phyloP scores from a whole-genome alignment of 2,329 filamentous ascomycete genomes.

The Stemphylium lycopersici region DNA sequence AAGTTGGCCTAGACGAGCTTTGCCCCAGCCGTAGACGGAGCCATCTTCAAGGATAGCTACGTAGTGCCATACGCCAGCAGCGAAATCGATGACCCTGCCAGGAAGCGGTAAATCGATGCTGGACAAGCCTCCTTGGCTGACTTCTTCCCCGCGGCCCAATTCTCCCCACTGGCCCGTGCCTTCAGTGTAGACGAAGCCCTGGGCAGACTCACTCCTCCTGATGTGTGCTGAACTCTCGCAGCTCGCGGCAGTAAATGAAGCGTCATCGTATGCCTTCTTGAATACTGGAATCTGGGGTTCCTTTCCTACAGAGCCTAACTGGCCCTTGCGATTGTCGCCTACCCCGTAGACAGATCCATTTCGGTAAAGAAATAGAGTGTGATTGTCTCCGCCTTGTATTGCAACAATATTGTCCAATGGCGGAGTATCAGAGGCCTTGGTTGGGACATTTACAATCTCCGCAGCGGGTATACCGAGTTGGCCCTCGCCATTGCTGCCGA shows the following conservation, averaged over 20 bases:
- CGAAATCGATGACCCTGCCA: conserved; percentile 62
- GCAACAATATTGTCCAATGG: conserved; percentile 20
- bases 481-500: conserved; percentile 61
- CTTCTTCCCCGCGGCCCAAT: conserved; percentile 15
- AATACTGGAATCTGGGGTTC: not conserved
- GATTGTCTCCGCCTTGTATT: conserved; percentile 78
- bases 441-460: conserved; percentile 39
- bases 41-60: conserved; percentile 76
- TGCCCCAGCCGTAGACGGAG: conserved; percentile 86
- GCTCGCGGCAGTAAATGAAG: conserved; percentile 26
- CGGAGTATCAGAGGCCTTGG: conserved; percentile 5
- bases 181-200: conserved; percentile 12
- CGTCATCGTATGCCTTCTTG: not conserved
- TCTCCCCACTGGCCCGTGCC: conserved; percentile 39
- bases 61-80: conserved; percentile 79
- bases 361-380: conserved; percentile 74
- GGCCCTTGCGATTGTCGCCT: conserved; percentile 63
- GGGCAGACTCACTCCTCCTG: not conserved
- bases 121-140: not conserved
- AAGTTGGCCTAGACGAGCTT: conserved; percentile 82
- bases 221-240: conserved; percentile 38
- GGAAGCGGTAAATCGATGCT: not conserved
- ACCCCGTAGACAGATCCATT: conserved; percentile 67
- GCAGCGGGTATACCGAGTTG: conserved; percentile 59
- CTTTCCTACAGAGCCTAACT: conserved; percentile 44